Conservation (phyloP, 208 protist species). For the Leishmania tarentolae region DNA sequence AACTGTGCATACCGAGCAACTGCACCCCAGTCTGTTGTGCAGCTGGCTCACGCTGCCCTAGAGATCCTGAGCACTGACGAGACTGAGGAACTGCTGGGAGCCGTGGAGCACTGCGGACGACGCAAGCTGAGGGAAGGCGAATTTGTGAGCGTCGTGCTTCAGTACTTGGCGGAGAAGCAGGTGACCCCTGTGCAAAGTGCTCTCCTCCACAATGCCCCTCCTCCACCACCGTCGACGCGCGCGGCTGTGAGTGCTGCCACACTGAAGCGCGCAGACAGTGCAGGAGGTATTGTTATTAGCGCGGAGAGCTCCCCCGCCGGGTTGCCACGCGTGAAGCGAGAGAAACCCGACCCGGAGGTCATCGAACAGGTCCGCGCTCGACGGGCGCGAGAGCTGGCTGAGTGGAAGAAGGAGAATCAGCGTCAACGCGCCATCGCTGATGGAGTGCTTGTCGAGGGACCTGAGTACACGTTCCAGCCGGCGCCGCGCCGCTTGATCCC, state of each 20-base stretch:
- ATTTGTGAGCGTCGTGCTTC: slow-evolving; percentile 52
- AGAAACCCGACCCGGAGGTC: slow-evolving; percentile 46
- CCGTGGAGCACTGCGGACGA: slow-evolving; percentile 43
- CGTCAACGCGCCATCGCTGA: slow-evolving; percentile 29
- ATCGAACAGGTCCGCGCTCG: slow-evolving; percentile 40
- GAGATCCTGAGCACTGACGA: slow-evolving; percentile 63
- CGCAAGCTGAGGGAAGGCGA: slow-evolving; percentile 38
- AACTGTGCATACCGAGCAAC: slow-evolving; percentile 31
- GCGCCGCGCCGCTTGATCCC: slow-evolving; percentile 68
- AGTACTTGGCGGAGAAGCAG: slow-evolving; percentile 10
- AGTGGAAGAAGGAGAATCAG: slow-evolving; percentile 44
- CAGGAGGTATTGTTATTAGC: slow-evolving; percentile 7
- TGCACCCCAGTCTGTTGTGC: slow-evolving; percentile 44
- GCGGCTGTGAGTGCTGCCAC: not conserved
- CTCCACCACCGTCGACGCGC: slow-evolving; percentile 8
- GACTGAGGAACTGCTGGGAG: slow-evolving; percentile 56
- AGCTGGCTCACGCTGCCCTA: slow-evolving; percentile 55
- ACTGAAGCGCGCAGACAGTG: slow-evolving; percentile 27
- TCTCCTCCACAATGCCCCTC: slow-evolving; percentile 14
- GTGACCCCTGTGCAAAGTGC: slow-evolving; percentile 10
- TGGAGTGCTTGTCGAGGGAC: slow-evolving; percentile 29
- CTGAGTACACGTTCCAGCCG: slow-evolving; percentile 56
- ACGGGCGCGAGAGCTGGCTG: slow-evolving; percentile 41
- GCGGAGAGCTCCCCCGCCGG: slow-evolving; percentile 10
- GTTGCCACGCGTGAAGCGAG: slow-evolving; percentile 36